Conservation (phyloP, 169 alveolate genomes). For the Eimeria acervulina region DNA sequence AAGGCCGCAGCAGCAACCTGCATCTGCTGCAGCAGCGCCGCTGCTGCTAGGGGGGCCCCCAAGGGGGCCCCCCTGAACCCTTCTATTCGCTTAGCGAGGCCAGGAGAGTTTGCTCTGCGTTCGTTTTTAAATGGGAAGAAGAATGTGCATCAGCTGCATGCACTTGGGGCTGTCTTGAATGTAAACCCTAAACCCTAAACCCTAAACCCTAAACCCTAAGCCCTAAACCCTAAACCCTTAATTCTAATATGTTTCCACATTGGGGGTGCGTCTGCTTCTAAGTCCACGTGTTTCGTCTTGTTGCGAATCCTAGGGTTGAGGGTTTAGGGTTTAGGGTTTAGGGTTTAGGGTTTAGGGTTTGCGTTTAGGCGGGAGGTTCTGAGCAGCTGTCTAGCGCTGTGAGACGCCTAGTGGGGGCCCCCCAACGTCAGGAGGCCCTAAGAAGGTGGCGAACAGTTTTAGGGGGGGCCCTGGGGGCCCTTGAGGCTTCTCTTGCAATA, state of each 20-base stretch:
- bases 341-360: slow-evolving; percentile 38
- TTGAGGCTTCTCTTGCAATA: slow-evolving; percentile 48
- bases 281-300: no score
- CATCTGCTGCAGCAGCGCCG: neutral
- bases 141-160: slow-evolving; percentile 39
- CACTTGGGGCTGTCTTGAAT: slow-evolving; percentile 56
- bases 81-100: slow-evolving; percentile 18
- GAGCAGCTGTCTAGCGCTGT: slow-evolving; percentile 42
- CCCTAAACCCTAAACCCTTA: neutral
- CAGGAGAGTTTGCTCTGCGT: slow-evolving; percentile 67
- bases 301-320: neutral
- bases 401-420: slow-evolving; percentile 2
- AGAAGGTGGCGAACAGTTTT: slow-evolving; percentile 1
- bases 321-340: neutral
- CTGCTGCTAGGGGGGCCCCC: neutral
- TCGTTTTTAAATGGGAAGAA: slow-evolving; percentile 64
- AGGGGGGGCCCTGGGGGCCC: slow-evolving; percentile 29
- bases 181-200: slow-evolving; percentile 60
- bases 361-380: slow-evolving; percentile 40
- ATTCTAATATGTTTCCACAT: no score
- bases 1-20: neutral
- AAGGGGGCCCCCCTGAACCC: neutral
- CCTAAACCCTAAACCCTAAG: slow-evolving; percentile 52
- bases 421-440: neutral
- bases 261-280: no score